A percentile compares a stretch with the other conserved stretches of the same genome.
Conservation (phyloP, 768 basidiomycete genomes). For the Leccinum uliginosum region DNA sequence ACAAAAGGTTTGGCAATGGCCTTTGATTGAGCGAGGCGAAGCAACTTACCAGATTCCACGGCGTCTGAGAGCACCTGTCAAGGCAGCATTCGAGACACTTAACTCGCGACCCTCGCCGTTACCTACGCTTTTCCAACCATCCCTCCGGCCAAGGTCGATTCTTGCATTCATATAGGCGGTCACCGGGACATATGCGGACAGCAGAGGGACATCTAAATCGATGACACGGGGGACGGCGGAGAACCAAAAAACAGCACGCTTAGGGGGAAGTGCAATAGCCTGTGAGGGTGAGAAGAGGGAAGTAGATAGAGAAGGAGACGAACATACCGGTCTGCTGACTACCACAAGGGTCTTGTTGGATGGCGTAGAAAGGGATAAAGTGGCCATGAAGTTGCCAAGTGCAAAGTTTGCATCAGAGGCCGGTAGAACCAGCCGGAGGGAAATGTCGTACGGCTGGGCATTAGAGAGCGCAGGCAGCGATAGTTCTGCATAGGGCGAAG, state of each 20-base stretch:
- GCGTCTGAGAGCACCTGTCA: constrained; percentile 60
- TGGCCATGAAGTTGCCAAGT: constrained; percentile 84
- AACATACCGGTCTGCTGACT: constrained; percentile 63
- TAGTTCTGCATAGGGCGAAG: constrained; percentile 58
- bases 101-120: constrained; percentile 70
- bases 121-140: constrained; percentile 69
- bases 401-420: constrained; percentile 61
- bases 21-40: background rate
- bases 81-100: constrained; percentile 55
- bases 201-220: constrained; percentile 50
- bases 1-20: background rate
- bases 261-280: constrained; percentile 53
- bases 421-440: constrained; percentile 62
- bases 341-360: constrained; percentile 60
- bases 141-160: constrained; percentile 70
- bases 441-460: constrained; percentile 72
- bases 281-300: constrained; percentile 27
- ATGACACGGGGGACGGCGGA: constrained; percentile 39
- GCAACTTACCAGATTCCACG: constrained; percentile 62
- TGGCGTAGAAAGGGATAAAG: constrained; percentile 52
- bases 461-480: constrained; percentile 48
- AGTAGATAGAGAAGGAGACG: background rate
- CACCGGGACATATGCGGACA: constrained; percentile 50
- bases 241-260: constrained; percentile 31
- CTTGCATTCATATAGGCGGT: constrained; percentile 48